Percentiles rank a stretch among this genome's conserved stretches.
phyloP scores from a whole-genome alignment of 257 asterid genomes.

The Solanum appendiculatum region DNA sequence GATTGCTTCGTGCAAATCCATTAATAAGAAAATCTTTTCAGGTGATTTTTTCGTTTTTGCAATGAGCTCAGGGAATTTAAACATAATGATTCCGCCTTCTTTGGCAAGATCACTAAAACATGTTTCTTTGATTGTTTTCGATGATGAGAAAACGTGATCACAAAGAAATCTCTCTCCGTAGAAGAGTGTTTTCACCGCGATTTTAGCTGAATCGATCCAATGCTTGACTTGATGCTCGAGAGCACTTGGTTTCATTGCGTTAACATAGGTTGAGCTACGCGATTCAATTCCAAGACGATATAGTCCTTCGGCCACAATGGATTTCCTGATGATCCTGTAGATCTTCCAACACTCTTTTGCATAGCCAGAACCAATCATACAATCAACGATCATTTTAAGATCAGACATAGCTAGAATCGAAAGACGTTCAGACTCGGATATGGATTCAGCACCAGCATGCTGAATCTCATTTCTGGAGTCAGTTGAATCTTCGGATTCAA shows the following conservation, averaged over 20 bases:
- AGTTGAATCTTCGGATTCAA: conserved; percentile 25
- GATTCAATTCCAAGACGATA: conserved; percentile 36
- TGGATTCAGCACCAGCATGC: not conserved
- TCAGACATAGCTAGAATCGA: conserved; percentile 34
- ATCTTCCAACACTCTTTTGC: conserved; percentile 48
- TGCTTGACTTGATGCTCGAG: conserved; percentile 25
- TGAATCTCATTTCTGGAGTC: conserved; percentile 5
- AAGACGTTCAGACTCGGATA: conserved; percentile 19
- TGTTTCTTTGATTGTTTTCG: conserved; percentile 42
- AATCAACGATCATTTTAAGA: conserved; percentile 46
- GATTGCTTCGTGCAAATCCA: conserved; percentile 33
- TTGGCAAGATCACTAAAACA: conserved; percentile 31
- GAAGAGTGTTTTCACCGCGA: conserved; percentile 39
- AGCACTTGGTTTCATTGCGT: conserved; percentile 22
- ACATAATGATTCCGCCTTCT: conserved; percentile 40
- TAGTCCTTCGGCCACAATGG: conserved; percentile 47
- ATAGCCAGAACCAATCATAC: conserved; percentile 58
- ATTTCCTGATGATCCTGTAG: conserved; percentile 37
- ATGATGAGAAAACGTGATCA: conserved; percentile 39
- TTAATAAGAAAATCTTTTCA: conserved; percentile 18
- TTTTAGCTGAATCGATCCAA: conserved; percentile 39
- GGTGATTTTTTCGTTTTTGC: conserved; percentile 41
- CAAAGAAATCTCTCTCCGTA: conserved; percentile 51
- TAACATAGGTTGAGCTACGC: conserved; percentile 24
- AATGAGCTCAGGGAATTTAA: conserved; percentile 46